phyloP scores from a whole-genome alignment of 495 filamentous ascomycete species.

The Tirmania nivea region DNA sequence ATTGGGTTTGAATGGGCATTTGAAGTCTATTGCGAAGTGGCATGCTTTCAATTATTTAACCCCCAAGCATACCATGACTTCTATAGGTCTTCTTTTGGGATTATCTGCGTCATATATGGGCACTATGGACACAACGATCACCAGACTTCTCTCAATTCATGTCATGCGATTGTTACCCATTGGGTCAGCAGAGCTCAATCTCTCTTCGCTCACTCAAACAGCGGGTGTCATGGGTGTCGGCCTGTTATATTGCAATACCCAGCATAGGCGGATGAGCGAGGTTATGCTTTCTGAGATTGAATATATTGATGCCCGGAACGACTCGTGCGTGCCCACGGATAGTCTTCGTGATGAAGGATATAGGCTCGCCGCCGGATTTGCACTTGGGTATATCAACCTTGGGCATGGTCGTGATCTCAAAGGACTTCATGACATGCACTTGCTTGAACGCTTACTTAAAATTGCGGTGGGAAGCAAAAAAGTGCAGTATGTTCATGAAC shows the following conservation, averaged over 20 bases:
- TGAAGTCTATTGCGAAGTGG: constrained; percentile 88
- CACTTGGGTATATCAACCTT: constrained; percentile 84
- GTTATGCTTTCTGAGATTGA: constrained; percentile 97
- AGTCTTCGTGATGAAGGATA: constrained; percentile 86
- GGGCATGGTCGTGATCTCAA: constrained; percentile 71
- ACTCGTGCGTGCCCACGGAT: constrained; percentile 37
- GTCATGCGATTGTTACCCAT: constrained; percentile 81
- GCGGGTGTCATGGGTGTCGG: constrained; percentile 96
- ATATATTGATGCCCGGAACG: constrained; percentile 44
- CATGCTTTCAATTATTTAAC: constrained; percentile 96
- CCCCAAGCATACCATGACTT: constrained; percentile 97
- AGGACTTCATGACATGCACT: constrained; percentile 81
- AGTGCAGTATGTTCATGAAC: constrained; percentile 67
- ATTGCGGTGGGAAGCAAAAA: constrained; percentile 73
- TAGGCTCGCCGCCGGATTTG: constrained; percentile 78
- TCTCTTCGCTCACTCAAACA: constrained; percentile 85
- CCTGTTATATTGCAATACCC: constrained; percentile 78
- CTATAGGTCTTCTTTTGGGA: constrained; percentile 79
- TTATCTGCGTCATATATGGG: constrained; percentile 83
- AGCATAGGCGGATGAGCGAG: constrained; percentile 95
- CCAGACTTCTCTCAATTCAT: constrained; percentile 89
- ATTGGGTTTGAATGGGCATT: constrained; percentile 83
- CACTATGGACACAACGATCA: constrained; percentile 89
- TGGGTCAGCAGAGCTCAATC: constrained; percentile 79
- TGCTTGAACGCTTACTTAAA: constrained; percentile 66